Base-by-base conservation (phyloP, 306 rosid genomes). In the Pterocarpus macrocarpus region DNA sequence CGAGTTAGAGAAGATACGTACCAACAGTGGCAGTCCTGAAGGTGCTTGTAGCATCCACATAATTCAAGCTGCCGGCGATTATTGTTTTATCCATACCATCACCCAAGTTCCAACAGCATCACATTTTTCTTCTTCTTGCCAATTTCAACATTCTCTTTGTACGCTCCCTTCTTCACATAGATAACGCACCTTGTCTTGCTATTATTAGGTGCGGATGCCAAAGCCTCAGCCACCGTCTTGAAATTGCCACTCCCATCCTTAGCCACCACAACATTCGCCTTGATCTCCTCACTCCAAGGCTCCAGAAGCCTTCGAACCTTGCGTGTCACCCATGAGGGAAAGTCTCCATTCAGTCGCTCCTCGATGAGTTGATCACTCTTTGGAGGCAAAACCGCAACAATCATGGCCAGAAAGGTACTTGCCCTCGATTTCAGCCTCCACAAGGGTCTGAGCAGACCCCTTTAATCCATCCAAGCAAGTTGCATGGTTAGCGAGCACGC, bases 171-270 rank as follows among this genome's bases (percentile, higher is more conserved):
- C 68, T 91, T 93, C 85, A 91, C 93, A 71, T 90, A 71, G 22
- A 93, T 90, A 32, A 90, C 82, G 3, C 85, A 89, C 81, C 98
- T 87, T 8, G 55, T 80, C 56, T 84, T 85, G 41, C 92, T 82
- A 0, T 85, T 94, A 2, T 90, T 55, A 0, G 95, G 94, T 30
- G 85, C 89, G 0, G 92, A 80, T 2, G 85, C 94, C 22, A 91
- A 89, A 5, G 92, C 97, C 67, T 90, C 89, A 5, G 81, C 85
- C 74, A 94, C 58, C 0, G 93, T 90, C 88, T 61, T 82, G 71
- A 83, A 94, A 2, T 81, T 85, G 34, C 95, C 98, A 58, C 92
- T 91, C 11, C 95, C 98, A 50, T 94, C 95, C 67, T 88, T 66
- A 8, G 97, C 94, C 81, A 93, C 97, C 79, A 89, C 90, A 64